Conservation (phyloP, 176 grass and related monocot genomes). For the Elymus sibiricus region DNA sequence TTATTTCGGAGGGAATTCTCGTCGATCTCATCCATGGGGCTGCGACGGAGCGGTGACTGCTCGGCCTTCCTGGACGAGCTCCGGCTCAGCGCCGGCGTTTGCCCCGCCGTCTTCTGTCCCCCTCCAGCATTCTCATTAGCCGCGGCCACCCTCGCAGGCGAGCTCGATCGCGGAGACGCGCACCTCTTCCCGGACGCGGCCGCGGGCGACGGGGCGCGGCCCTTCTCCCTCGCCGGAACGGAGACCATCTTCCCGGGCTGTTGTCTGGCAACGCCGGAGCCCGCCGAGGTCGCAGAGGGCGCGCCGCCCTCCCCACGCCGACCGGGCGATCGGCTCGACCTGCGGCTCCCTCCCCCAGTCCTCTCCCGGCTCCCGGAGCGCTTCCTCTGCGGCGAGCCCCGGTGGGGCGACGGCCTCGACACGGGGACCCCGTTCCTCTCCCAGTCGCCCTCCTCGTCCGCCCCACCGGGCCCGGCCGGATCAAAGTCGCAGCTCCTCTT, state of each 20-base stretch:
- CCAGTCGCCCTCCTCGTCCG: slow-evolving; percentile 41
- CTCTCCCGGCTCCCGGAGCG: slow-evolving; percentile 75
- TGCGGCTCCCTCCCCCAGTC: slow-evolving; percentile 43
- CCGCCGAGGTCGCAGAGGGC: neutral
- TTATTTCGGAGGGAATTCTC: slow-evolving; percentile 49
- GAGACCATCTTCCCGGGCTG: slow-evolving; percentile 85
- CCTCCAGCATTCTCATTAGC: slow-evolving; percentile 40
- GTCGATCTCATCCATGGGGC: slow-evolving; percentile 81
- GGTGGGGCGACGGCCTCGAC: slow-evolving; percentile 61
- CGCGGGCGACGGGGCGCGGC: slow-evolving; percentile 19
- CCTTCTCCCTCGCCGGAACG: slow-evolving; percentile 81
- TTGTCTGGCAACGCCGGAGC: slow-evolving; percentile 22
- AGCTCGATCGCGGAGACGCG: slow-evolving; percentile 66
- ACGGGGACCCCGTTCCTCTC: slow-evolving; percentile 31
- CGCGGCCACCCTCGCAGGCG: slow-evolving; percentile 45
- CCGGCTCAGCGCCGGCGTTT: slow-evolving; percentile 57
- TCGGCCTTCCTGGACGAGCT: slow-evolving; percentile 80
- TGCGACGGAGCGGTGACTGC: slow-evolving; percentile 71
- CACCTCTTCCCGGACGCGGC: slow-evolving; percentile 43
- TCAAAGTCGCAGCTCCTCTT: slow-evolving; percentile 94
- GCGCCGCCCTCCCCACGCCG: slow-evolving; percentile 38
- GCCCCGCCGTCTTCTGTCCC: neutral
- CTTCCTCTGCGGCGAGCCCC: slow-evolving; percentile 67
- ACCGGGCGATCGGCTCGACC: slow-evolving; percentile 73
- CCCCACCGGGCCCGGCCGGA: slow-evolving; percentile 35